A percentile compares a stretch with the other conserved stretches of the same genome.
Evolutionary conservation across 768 basidiomycete genomes (phyloP).

Genomic region (Naematelia encephala): DNA sequence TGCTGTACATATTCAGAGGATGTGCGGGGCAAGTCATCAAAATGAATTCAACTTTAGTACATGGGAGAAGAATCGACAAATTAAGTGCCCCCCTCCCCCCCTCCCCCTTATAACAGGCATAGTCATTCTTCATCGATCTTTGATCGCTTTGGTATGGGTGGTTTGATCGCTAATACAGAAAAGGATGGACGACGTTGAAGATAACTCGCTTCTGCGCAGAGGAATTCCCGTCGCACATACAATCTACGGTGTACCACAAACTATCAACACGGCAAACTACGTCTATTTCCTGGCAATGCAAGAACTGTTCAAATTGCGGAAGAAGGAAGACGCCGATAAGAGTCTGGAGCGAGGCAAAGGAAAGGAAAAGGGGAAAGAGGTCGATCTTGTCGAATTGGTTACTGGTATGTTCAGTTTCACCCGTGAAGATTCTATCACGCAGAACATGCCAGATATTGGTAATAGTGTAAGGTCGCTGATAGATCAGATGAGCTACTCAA

Average conservation of each 20-base stretch:
- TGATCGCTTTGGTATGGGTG: too few species aligned
- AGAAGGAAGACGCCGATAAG: constrained; percentile 1
- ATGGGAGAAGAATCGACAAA: too few species aligned
- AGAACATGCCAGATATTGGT: too few species aligned
- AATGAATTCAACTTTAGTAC: too few species aligned
- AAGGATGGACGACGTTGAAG: constrained; percentile 93
- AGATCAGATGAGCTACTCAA: constrained; percentile 65
- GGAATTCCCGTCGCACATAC: constrained; percentile 92
- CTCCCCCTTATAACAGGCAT: background rate
- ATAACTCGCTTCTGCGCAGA: constrained; percentile 78
- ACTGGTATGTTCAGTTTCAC: constrained; percentile 57
- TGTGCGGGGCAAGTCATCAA: too few species aligned
- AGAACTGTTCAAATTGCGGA: constrained; percentile 66
- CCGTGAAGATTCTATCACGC: too few species aligned
- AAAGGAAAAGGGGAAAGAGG: constrained; percentile 38
- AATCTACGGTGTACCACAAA: constrained; percentile 94
- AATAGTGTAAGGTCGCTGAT: too few species aligned
- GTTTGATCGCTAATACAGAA: too few species aligned
- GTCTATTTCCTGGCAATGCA: constrained; percentile 92
- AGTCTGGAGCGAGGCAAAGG: constrained; percentile 20
- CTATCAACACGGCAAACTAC: constrained; percentile 95
- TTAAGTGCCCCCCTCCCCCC: too few species aligned
- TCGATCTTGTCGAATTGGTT: constrained; percentile 65
- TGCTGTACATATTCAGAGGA: too few species aligned
- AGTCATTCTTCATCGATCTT: too few species aligned